Base-by-base conservation (phyloP, 108 stramenopile genomes). In the Nitzschia putrida region DNA sequence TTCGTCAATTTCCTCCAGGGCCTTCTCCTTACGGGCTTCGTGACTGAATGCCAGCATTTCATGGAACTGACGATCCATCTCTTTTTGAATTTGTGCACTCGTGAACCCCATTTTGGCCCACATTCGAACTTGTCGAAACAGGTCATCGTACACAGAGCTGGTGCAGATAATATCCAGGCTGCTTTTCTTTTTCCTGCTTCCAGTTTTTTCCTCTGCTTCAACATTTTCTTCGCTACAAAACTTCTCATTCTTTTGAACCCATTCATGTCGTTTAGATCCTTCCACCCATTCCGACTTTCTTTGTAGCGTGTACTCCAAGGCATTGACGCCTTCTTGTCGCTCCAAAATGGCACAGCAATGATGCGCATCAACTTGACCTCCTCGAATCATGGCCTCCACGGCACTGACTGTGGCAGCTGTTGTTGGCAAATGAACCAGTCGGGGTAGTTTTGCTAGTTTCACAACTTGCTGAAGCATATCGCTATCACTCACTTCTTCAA, bases 291-390 rank as follows among this genome's bases (percentile, higher is more conserved):
- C 61, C n/a, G 61, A 63, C 24, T 63, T 63, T 63, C 40, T 41
- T 63, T 47, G 61, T 23, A 63, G 11, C 2, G 40, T 63, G 40
- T 63, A 63, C 45, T 63, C 61, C 23, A 63, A 47, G 1, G 61
- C 61, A 23, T 21, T 43, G 1, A 63, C 42, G 1, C 61, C 61
- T 47, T 63, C 61, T 7, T 44, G 43, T 38, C 44, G 42, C 44
- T 63, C 61, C 42, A 63, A 47, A 47, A 63, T 63, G 61, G 61
- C 61, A 63, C 61, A 63, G 22, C 61, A 63, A 45, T 63, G 16
- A 16, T 41, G 43, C 2, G 61, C 18, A 63, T 63, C 61, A 13
- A 63, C 61, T 45, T 63, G 43, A 24, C 61, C 61, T 22, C 43
- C 61, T 38, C 22, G 37, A 45, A 63, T 63, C 38, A 63, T 22